Percentiles rank a stretch among this genome's conserved stretches.
Evolutionary conservation across 2,329 filamentous ascomycete genomes (phyloP).

Genomic region (Geosmithia morbida): DNA sequence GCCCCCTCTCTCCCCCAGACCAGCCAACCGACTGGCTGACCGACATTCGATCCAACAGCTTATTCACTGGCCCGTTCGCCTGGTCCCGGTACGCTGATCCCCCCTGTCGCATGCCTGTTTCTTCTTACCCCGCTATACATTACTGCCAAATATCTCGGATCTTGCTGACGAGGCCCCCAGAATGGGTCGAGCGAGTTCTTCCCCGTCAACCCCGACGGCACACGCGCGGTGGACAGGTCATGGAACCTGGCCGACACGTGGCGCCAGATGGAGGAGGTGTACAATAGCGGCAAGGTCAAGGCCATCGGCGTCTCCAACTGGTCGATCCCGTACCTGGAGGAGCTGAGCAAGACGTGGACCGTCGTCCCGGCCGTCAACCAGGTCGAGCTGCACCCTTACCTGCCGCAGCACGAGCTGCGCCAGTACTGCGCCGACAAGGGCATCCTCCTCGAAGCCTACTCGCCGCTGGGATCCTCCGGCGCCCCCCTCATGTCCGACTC

Average conservation of each 20-base stretch:
- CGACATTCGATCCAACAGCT: background rate
- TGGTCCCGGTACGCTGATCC: no score
- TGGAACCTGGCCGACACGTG: slow-evolving; percentile 25
- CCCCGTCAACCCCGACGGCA: slow-evolving; percentile 39
- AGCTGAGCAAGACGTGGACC: slow-evolving; percentile 32
- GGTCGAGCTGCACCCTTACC: slow-evolving; percentile 54
- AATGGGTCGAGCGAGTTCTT: slow-evolving; percentile 7
- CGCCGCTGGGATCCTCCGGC: slow-evolving; percentile 27
- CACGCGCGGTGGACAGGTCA: slow-evolving; percentile 44
- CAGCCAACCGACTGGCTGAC: background rate
- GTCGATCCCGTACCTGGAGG: slow-evolving; percentile 22
- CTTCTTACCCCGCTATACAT: no score
- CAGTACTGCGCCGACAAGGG: slow-evolving; percentile 40
- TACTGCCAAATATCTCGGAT: no score
- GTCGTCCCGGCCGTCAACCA: slow-evolving; percentile 50
- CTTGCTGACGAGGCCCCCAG: no score
- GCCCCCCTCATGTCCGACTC: slow-evolving; percentile 31
- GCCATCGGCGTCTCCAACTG: slow-evolving; percentile 38
- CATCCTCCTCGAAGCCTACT: slow-evolving; percentile 30
- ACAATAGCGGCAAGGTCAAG: slow-evolving; percentile 20
- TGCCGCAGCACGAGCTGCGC: slow-evolving; percentile 45
- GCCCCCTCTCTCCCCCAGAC: background rate
- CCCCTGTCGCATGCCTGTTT: no score
- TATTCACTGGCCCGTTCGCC: no score
- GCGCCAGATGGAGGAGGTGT: slow-evolving; percentile 22